Evolutionary conservation across 257 asterid species (phyloP), one percentile per base, ranked within the genome.

Genomic region (Gentiana straminea): DNA sequence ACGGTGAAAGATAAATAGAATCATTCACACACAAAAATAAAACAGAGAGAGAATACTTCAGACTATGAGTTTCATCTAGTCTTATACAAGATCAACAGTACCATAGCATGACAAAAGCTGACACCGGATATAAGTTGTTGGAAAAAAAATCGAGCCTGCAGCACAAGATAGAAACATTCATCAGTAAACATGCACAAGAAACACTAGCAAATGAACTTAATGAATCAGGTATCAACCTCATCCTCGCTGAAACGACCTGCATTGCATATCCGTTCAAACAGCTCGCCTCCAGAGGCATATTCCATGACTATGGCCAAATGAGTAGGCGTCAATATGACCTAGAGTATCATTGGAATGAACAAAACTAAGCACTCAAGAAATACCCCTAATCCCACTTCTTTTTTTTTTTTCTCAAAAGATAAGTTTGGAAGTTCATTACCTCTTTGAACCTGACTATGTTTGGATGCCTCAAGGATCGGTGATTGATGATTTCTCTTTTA

Each of bases 281-380:
- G 81, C 77, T 92, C 98, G 35, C 98, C 98, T 52, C 98, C 98
- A 15, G 98, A 75, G n/a, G 98, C 98, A 49, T 79, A 92, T 68
- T 92, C 98, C 98, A 92, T 92, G 62, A 92, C 98, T 68, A 92
- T 88, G 15, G 98, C 98, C 85, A 92, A 70, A 77, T 92, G 98
- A 3, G 95, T 84, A 9, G 98, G 98, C 13, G 97, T 88, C 47
- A 88, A 74, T 60, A 91, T 81, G 45, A 91, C 95, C 98, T 88
- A 66, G 33, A 58, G 58, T 8, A 52, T 36, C 52, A 33, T 41
- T 13, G 35, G 3, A 51, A 35, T 36, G 49, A 33, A 45, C 13
- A 62, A 55, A 39, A 11, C 15, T 9, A 61, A 55, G 4, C 43
- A 47, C 44, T 54, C 35, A 58, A 73, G 24, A 64, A 41, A 10